phyloP scores from a whole-genome alignment of 768 basidiomycete genomes.

The Russula sp. region DNA sequence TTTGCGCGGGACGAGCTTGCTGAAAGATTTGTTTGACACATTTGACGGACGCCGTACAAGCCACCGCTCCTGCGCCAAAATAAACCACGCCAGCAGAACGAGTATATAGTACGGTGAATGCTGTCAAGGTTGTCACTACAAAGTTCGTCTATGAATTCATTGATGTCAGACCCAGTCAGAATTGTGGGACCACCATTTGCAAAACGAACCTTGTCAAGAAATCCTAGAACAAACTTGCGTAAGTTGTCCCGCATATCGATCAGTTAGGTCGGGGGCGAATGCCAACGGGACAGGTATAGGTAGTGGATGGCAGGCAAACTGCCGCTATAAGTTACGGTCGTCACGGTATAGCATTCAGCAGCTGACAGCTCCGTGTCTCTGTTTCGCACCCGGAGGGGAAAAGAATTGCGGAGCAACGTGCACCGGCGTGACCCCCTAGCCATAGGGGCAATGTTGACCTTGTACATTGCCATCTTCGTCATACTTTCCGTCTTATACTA shows the following conservation, averaged over 20 bases:
- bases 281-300: too few relatives aligned
- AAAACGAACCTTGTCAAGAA: constrained; percentile 27
- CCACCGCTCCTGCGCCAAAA: constrained; percentile 55
- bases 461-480: constrained; percentile 9
- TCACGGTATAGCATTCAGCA: neutral
- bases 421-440: neutral
- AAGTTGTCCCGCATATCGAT: constrained; percentile 1
- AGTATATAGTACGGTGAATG: constrained; percentile 52
- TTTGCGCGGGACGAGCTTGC: constrained; percentile 57
- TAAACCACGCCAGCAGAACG: constrained; percentile 61
- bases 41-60: constrained; percentile 59
- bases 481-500: neutral
- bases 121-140: constrained; percentile 53
- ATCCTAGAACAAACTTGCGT: constrained; percentile 1
- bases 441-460: neutral
- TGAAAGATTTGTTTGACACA: constrained; percentile 56
- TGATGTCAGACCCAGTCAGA: constrained; percentile 25
- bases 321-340: neutral
- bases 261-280: neutral
- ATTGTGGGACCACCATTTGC: neutral
- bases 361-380: too few relatives aligned
- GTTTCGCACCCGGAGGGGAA: too few relatives aligned
- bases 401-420: too few relatives aligned
- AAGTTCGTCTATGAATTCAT: constrained; percentile 50
- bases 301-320: neutral